Evolutionary conservation across 2,329 filamentous ascomycete species (phyloP).

Genomic region (Arthrobotrys sinensis): DNA sequence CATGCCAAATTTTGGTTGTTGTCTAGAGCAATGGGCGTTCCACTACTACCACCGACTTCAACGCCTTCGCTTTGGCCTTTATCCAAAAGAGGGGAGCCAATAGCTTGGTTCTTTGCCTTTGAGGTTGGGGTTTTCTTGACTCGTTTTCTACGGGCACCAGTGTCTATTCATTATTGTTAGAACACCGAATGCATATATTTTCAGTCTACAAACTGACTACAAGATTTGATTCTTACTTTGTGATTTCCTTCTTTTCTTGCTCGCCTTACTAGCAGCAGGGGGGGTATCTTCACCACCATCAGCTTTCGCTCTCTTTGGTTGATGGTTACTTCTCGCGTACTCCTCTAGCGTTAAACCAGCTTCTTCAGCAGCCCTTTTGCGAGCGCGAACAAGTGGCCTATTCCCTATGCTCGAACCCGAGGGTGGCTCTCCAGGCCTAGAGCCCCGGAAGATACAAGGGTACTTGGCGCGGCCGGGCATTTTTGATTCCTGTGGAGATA

Average conservation of each 20-base stretch:
- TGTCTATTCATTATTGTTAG: neutral
- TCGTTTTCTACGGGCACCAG: neutral
- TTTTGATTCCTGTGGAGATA: neutral
- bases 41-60: neutral
- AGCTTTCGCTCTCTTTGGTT: neutral
- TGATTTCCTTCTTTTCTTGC: conserved; percentile 1
- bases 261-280: neutral
- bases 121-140: neutral
- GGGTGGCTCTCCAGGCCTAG: neutral
- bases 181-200: neutral
- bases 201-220: neutral
- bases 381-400: neutral
- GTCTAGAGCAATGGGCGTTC: neutral
- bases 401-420: neutral
- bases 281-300: neutral
- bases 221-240: conserved; percentile 15
- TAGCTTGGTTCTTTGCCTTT: neutral
- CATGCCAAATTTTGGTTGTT: neutral
- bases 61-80: neutral
- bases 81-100: neutral
- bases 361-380: conserved; percentile 19
- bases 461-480: conserved; percentile 19
- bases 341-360: neutral
- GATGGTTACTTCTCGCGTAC: no score
- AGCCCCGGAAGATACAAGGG: conserved; percentile 7